Base-by-base conservation (phyloP, 2,329 filamentous ascomycete species). In the Trichoderma sp. region DNA sequence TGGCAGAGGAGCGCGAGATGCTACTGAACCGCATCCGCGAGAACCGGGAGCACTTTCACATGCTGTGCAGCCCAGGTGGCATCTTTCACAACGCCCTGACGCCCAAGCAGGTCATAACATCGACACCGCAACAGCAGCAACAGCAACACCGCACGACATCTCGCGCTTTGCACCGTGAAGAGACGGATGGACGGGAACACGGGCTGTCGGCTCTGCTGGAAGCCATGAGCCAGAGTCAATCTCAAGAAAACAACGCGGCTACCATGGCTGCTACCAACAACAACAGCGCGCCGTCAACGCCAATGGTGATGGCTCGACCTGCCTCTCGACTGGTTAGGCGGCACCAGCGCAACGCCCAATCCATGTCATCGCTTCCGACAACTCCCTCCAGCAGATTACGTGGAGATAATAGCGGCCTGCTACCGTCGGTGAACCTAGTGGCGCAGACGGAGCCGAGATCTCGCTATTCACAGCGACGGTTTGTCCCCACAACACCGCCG, bases 21-120 rank as follows among this genome's bases (percentile, higher is more conserved):
- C 85, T 98, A 65, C 88, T 95, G 72, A 93, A 91, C 73, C 91
- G 95, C 23, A 97, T 98, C 74, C 90, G 92, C 55, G 93, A 97
- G 79, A 97, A 97, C 78, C 87, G 95, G 73, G 93, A 97, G 78
- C 94, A 97, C 78, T 90, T 97, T 76, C 92, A 93, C 72, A 87
- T 88, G 78, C 88, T 97, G 63, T 91, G 92, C 77, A 92, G 93
- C 76, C 92, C 93, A 2, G 91, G 92, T 15, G 90, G 89, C 65
- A 88, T 89, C 39, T 90, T 90, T 70, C 88, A 92, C 73, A 84
- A 88, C 71, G 85, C 89, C 71, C 82, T 91, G 72, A 90, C 88
- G 2, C 90, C 91, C 74, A 82, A 86, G 82, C 80, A 85, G 74
- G 80, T 87, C 77, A 75, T 79, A 34, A 76, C 78, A 15, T 78